These are phyloP conservation scores for Plenodomus tracheiphilus DNA, from an alignment of 2,329 filamentous ascomycete species.

Conservation along the genomic window DNA sequence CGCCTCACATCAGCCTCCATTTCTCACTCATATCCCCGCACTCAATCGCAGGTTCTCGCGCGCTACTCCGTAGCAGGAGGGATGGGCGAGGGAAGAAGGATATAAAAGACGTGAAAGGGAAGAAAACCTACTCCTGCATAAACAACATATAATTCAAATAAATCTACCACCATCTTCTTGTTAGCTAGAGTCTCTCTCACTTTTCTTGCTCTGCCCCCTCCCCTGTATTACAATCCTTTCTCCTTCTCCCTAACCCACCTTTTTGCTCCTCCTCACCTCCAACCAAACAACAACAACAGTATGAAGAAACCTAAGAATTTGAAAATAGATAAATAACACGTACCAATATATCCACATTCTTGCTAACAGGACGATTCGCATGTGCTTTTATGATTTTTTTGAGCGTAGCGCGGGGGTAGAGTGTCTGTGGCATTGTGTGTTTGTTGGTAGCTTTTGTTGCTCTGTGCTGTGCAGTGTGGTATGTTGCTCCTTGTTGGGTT, in stretches of 20 bases:
- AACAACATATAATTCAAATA: constrained; percentile 85
- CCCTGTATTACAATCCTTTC: background rate
- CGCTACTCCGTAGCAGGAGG: too few species aligned
- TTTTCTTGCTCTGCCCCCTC: background rate
- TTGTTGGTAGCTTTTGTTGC: too few species aligned
- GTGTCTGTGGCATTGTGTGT: constrained; percentile 66
- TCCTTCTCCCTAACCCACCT: background rate
- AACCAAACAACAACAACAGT: too few species aligned
- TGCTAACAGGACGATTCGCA: constrained; percentile 76
- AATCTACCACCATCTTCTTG: constrained; percentile 57
- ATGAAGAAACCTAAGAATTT: too few species aligned
- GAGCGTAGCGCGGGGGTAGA: constrained; percentile 81
- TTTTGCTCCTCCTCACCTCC: background rate
- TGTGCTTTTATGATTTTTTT: constrained; percentile 92
- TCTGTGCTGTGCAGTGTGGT: background rate
- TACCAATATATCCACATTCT: constrained; percentile 85
- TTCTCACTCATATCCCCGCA: too few species aligned
- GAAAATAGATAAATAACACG: constrained; percentile 23
- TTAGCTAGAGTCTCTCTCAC: background rate
- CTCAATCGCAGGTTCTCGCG: too few species aligned
- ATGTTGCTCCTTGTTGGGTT: background rate
- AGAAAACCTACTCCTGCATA: constrained; percentile 62
- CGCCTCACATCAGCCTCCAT: too few species aligned
- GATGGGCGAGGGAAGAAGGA: background rate
- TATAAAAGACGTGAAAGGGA: background rate